A percentile compares a stretch with the other conserved stretches of the same genome.
Evolutionary conservation across 768 basidiomycete genomes (phyloP).

Genomic region (Fibroporia radiculosa): DNA sequence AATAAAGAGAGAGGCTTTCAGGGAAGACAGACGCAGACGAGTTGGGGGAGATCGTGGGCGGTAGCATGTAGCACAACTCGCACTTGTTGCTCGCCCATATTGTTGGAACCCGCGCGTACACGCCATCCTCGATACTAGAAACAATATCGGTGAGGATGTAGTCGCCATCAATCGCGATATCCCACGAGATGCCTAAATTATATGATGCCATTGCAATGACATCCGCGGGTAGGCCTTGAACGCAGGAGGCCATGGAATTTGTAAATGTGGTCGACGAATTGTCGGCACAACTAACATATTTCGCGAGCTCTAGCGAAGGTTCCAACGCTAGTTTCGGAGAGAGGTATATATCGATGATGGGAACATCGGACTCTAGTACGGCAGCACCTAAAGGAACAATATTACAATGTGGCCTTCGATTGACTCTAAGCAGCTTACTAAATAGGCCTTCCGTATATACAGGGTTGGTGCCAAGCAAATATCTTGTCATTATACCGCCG

Average conservation of each 20-base stretch:
- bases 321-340: background rate
- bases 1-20: slow-evolving; percentile 5
- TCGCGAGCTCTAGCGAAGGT: slow-evolving; percentile 2
- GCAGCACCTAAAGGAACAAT: slow-evolving; percentile 1
- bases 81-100: slow-evolving; percentile 8
- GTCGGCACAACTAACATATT: slow-evolving; percentile 4
- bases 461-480: slow-evolving; percentile 2
- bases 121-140: slow-evolving; percentile 7
- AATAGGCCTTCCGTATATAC: slow-evolving; percentile 4
- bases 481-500: slow-evolving; percentile 4
- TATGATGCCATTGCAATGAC: slow-evolving; percentile 3
- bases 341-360: slow-evolving; percentile 5
- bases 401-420: background rate
- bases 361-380: slow-evolving; percentile 7
- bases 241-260: slow-evolving; percentile 4
- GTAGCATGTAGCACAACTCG: slow-evolving; percentile 9
- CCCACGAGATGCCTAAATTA: slow-evolving; percentile 3
- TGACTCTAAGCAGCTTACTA: slow-evolving; percentile 1
- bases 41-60: slow-evolving; percentile 2
- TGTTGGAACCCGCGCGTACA: slow-evolving; percentile 7
- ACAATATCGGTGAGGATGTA: slow-evolving; percentile 7
- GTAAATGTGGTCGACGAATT: slow-evolving; percentile 1
- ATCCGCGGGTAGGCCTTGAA: background rate
- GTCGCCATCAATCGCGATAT: slow-evolving; percentile 6
- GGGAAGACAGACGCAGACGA: slow-evolving; percentile 3